These are phyloP conservation scores for Lactarius deliciosus DNA, from an alignment of 768 basidiomycete genomes.

Conservation along the genomic window DNA sequence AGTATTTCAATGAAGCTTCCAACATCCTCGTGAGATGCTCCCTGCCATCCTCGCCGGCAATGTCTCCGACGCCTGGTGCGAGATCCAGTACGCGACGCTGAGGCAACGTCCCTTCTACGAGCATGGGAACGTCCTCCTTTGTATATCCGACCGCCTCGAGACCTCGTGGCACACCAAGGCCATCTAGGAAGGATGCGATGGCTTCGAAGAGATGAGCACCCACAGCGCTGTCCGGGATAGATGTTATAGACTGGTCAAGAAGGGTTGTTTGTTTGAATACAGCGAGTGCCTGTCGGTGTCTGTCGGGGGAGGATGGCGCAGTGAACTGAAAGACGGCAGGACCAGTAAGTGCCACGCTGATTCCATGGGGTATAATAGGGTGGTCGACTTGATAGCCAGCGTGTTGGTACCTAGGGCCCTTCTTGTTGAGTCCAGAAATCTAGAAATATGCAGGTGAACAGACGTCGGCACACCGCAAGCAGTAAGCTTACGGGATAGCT, in stretches of 20 bases:
- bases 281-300: constrained; percentile 85
- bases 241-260: constrained; percentile 67
- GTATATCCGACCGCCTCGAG: constrained; percentile 80
- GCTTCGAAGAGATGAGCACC: constrained; percentile 80
- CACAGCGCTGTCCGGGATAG: constrained; percentile 76
- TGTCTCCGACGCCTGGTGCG: constrained; percentile 85
- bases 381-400: constrained; percentile 82
- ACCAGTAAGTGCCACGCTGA: constrained; percentile 88
- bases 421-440: constrained; percentile 95
- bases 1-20: constrained; percentile 77
- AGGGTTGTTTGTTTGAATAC: constrained; percentile 70
- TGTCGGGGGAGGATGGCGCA: constrained; percentile 86
- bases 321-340: constrained; percentile 97
- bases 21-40: constrained; percentile 82
- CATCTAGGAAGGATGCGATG: constrained; percentile 85
- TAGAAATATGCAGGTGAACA: constrained; percentile 33
- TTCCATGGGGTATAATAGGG: constrained; percentile 92
- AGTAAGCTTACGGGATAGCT: constrained; percentile 67
- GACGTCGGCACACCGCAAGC: not conserved
- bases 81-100: constrained; percentile 91
- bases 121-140: constrained; percentile 58
- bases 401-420: constrained; percentile 88
- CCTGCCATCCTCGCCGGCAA: constrained; percentile 78
- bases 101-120: constrained; percentile 91
- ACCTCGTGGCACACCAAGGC: constrained; percentile 81